Base-by-base conservation (phyloP, 78 protist species). In the Speleostelium caveatum region DNA sequence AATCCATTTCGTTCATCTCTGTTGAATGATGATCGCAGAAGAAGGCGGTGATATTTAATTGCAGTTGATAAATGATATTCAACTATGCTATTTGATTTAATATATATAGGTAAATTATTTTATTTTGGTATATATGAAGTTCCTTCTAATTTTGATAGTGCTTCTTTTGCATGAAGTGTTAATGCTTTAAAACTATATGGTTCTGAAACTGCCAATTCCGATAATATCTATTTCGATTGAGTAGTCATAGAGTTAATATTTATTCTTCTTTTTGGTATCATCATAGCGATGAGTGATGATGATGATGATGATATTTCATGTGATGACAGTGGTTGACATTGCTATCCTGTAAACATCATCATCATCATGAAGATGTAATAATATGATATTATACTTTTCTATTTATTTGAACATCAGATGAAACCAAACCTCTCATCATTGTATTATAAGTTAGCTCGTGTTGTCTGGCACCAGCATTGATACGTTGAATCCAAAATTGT, bases 121-220 rank as follows among this genome's bases (percentile, higher is more conserved):
- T 49, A 45, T 35, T 55, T 49, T 51, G 65, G 79, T 5, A 16
- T 55, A 56, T 73, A 73, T 16, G 79, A 56, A 32, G 79, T 73
- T 26, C 79, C 79, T 21, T 73, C 35, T 56, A 73, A 56, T 56
- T 73, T 51, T 26, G 79, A 55, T 26, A 73, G 21, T 26, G 59
- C 26, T 26, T n/a, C 30, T 42, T 80, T 80, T 17, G 76, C 75
- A 8, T n/a, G 33, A 69, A 49, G 72, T 41, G 75, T 72, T 58
- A 80, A 68, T 39, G 85, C 75, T 61, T 87, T 87, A 61, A 87
- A 87, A 87, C 93, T 87, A 33, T 53, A 87, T 87, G 93, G 93
- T 26, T 87, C 93, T 39, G 78, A n/a, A 16, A 77, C 73, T 33
- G 93, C 93, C 21, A 87, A 55, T 65, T 87, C 93, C 35, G 86